Percentiles rank a stretch among this genome's conserved stretches.
Conservation (phyloP, 257 asterid genomes). For the Sherardia arvensis region DNA sequence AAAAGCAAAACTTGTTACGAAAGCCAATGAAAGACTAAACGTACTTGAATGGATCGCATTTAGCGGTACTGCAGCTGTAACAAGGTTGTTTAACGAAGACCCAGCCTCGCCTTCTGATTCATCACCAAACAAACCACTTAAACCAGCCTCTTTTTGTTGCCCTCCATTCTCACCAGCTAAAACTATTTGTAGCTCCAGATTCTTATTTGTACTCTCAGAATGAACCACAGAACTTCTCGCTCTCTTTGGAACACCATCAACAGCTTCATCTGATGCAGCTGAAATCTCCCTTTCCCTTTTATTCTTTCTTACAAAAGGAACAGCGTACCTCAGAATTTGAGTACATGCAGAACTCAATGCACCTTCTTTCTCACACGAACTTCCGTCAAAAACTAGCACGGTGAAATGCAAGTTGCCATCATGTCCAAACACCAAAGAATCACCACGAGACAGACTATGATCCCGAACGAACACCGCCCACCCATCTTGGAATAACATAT, state of each 20-base stretch:
- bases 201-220: constrained; percentile 23
- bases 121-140: constrained; percentile 5
- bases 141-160: constrained; percentile 24
- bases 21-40: constrained; percentile 2
- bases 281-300: constrained; percentile 58
- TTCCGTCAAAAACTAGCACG: constrained; percentile 64
- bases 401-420: constrained; percentile 61
- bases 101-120: constrained; percentile 14
- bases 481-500: constrained; percentile 28
- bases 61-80: constrained; percentile 53
- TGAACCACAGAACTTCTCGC: constrained; percentile 37
- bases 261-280: constrained; percentile 30
- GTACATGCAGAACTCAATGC: constrained; percentile 48
- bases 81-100: constrained; percentile 24
- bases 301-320: constrained; percentile 17
- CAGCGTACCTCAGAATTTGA: constrained; percentile 39
- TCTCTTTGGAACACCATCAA: constrained; percentile 58
- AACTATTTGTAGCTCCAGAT: constrained; percentile 20
- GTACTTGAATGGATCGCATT: constrained; percentile 43
- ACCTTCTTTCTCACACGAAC: constrained; percentile 69
- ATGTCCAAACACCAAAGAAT: constrained; percentile 46
- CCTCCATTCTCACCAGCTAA: constrained; percentile 20
- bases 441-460: constrained; percentile 34
- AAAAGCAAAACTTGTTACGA: constrained; percentile 1
- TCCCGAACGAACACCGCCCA: constrained; percentile 42